phyloP scores from a whole-genome alignment of 768 basidiomycete genomes.

The Auricularia cornea region DNA sequence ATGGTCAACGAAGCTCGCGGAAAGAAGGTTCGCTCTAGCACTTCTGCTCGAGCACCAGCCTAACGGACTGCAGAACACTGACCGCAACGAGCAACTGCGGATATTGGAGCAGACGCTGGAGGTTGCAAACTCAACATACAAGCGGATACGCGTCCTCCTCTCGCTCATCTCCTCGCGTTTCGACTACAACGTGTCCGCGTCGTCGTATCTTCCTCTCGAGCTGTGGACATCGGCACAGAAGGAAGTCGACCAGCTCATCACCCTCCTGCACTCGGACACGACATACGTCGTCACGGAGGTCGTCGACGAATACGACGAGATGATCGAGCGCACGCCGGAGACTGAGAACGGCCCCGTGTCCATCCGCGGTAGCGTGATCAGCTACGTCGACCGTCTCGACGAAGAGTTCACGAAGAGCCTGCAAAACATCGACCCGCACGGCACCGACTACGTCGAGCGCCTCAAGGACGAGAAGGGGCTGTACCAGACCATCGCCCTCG shows the following conservation, averaged over 20 bases:
- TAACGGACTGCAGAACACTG: conserved; percentile 65
- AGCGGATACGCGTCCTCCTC: conserved; percentile 88
- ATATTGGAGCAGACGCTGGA: conserved; percentile 81
- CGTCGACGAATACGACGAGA: conserved; percentile 88
- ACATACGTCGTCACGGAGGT: conserved; percentile 80
- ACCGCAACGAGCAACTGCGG: conserved; percentile 88
- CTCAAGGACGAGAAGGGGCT: conserved; percentile 93
- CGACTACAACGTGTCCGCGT: conserved; percentile 87
- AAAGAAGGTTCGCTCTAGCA: conserved; percentile 80
- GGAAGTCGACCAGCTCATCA: conserved; percentile 83
- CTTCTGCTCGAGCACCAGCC: conserved; percentile 1
- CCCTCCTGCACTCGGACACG: conserved; percentile 61
- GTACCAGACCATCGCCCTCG: conserved; percentile 87
- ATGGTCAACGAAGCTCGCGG: conserved; percentile 90
- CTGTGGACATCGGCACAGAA: conserved; percentile 81
- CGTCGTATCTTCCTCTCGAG: conserved; percentile 85
- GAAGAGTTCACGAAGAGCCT: conserved; percentile 97
- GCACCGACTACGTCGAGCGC: conserved; percentile 96
- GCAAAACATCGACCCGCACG: conserved; percentile 97
- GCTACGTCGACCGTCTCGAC: conserved; percentile 91
- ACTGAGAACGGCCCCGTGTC: conserved; percentile 68
- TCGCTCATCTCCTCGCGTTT: conserved; percentile 91
- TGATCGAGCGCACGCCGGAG: conserved; percentile 69
- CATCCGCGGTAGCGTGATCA: conserved; percentile 92
- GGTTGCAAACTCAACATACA: conserved; percentile 81